Base-by-base conservation (phyloP, 2,329 filamentous ascomycete genomes). In the Aspergillus quadricinctus region DNA sequence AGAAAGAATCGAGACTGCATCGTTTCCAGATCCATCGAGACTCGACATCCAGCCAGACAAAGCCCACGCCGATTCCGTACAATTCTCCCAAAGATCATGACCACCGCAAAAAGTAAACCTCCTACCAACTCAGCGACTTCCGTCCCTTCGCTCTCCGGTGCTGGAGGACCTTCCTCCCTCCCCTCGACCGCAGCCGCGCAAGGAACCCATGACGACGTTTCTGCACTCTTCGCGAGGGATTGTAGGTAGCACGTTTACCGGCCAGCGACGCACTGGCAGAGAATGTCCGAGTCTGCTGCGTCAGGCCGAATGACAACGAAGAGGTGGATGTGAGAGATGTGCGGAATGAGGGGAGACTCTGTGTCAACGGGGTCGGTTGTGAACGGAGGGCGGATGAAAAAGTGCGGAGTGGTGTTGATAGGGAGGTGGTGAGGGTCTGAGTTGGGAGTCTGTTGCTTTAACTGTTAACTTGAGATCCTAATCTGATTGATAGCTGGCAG, bases 131-230 rank as follows among this genome's bases (percentile, higher is more conserved):
- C 70, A 83, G 66, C 50, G 69, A 73, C 61, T 70, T 78, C 69
- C 82, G 76, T 25, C 80, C 79, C 76, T 82, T 85, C 55, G 77
- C 67, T 64, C 76, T 73, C 68, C 84, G 75, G 66, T 83, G 75
- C 70, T 77, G 78, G 61, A 87, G 61, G 50, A 80, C 74, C 69
- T 78, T 78, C 65, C 80, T 72, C 25, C 84, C 84, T 52, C 77
- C 81, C 65, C 79, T 77, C 23, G 77, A 77, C 65, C 75, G 75
- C 58, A 84, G 61, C 63, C 84, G 70, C 9, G 79, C 73, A 57
- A 87, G 66, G 65, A 85, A 87, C 2, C 84, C 84, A 72, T 84
- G 81, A 64, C 84, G 77, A 60, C 84, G 76, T 74, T 87, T 87
- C 68, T 85, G 77, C 45, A 85, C 81, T 48, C 79, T 67, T 60